These are phyloP conservation scores for Cronartium quercuum DNA, from an alignment of 1,284 basidiomycete genomes.

Conservation along the genomic window DNA sequence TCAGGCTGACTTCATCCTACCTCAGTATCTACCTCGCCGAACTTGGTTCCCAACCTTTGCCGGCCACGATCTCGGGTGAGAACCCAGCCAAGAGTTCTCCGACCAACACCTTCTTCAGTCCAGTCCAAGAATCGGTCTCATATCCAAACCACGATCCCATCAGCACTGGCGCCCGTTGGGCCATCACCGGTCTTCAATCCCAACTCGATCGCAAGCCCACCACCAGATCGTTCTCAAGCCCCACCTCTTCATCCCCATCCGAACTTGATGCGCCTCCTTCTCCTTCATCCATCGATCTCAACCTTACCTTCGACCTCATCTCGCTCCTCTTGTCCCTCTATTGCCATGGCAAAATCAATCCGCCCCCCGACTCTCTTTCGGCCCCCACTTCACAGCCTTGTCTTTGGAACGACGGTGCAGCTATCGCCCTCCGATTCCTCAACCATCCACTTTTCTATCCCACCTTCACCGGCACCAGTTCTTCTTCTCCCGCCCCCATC, in stretches of 20 bases:
- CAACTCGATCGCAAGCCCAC: not conserved
- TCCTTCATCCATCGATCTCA: not conserved
- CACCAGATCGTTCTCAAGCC: not conserved
- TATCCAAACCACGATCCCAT: not conserved
- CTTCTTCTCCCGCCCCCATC: not conserved
- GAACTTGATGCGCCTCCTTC: not conserved
- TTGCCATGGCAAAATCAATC: not conserved
- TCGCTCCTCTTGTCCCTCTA: not conserved
- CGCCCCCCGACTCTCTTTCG: not conserved
- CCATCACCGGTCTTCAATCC: not conserved
- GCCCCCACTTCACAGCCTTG: not conserved
- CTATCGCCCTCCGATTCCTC: not conserved
- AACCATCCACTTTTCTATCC: not conserved
- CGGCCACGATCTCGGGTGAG: too few species aligned
- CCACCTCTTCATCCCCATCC: not conserved
- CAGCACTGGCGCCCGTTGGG: not conserved
- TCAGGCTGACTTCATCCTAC: not conserved
- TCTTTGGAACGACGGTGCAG: slow-evolving; percentile 1
- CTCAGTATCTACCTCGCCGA: not conserved
- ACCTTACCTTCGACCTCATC: not conserved
- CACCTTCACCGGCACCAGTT: not conserved
- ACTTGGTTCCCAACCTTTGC: not conserved
- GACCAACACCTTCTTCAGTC: not conserved
- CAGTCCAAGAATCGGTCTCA: not conserved
- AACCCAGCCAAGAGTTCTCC: not conserved